Percentiles rank a stretch among this genome's conserved stretches.
Evolutionary conservation across 148 eudicot species (phyloP).

Genomic region (Cornus suecica): DNA sequence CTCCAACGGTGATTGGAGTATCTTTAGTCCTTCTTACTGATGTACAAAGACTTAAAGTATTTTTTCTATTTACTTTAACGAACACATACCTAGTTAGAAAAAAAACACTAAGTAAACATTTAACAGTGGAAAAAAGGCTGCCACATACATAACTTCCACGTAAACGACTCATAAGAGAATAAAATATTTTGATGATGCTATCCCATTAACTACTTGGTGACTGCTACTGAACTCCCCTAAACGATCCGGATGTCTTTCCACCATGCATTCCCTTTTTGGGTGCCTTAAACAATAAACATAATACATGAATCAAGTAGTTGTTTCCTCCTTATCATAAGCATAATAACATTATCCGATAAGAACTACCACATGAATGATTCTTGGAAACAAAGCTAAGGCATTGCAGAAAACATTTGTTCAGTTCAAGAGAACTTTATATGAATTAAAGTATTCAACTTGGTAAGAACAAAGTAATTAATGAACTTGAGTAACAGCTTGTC

Average conservation of each 20-base stretch:
- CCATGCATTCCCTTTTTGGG: conserved; percentile 71
- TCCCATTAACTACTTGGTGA: conserved; percentile 81
- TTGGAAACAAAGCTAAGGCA: background rate
- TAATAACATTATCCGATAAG: background rate
- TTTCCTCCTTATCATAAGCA: background rate
- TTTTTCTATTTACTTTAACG: too few relatives aligned
- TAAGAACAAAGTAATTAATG: background rate
- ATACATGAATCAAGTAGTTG: background rate
- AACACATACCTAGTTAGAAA: too few relatives aligned
- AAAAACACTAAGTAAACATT: background rate
- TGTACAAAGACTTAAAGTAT: too few relatives aligned
- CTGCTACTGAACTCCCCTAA: conserved; percentile 66
- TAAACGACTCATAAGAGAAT: conserved; percentile 78
- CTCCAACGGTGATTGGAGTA: too few relatives aligned
- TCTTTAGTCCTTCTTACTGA: too few relatives aligned
- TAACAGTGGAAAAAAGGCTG: background rate
- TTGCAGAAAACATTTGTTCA: background rate
- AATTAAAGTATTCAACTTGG: background rate
- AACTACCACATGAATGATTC: background rate
- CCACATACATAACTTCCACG: conserved; percentile 70
- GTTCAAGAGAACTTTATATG: background rate
- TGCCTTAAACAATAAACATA: conserved; percentile 45
- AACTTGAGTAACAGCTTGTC: background rate
- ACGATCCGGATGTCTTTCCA: conserved; percentile 84
- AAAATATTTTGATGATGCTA: conserved; percentile 82